Base-by-base conservation (phyloP, 192 early-diverging fungal species). In the Rhizoclosmatium sp. region DNA sequence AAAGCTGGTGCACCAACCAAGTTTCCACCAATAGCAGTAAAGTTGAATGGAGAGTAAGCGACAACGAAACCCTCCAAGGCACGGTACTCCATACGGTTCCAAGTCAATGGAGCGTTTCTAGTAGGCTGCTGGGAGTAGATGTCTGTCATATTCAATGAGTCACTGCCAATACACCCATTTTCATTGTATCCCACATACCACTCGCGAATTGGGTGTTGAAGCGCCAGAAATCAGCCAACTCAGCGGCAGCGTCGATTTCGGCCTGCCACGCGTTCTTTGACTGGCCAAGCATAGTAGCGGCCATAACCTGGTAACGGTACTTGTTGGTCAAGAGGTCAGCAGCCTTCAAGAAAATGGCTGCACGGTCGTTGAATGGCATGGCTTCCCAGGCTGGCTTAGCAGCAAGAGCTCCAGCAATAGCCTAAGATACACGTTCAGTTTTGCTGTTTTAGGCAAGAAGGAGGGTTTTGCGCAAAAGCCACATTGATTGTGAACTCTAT, bases 211-310 rank as follows among this genome's bases (percentile, higher is more conserved):
- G 93, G 76, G 90, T 91, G 89, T 97, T 97, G 87, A 98, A 99
- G 65, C 97, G 93, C 92, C 92, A 92, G 85, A 99, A 99, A 82
- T 99, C 97, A 42, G 86, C 90, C 21, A 97, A 87, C 85, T 99
- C 97, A 23, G 96, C 95, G 21, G 94, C 96, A n/a, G 96, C 91
- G 82, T 99, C 97, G 78, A 99, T 99, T 87, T 99, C 97, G 4
- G 97, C 97, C 89, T 99, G 96, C 95, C 96, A 99, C 65, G 91
- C 93, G 83, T 98, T 99, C 89, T 99, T 99, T 41, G 95, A 95
- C 86, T 99, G 97, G 51, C 97, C 97, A 51, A 99, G 87, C 96
- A 99, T 98, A 70, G 97, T 95, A 47, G 96, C 94, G 16, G 97
- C 97, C 71, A 80, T 79, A 19, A 86, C 70, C 49, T 78, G 48